Evolutionary conservation across 768 basidiomycete genomes (phyloP).

Genomic region (Boletus pseudo-olivaceus): DNA sequence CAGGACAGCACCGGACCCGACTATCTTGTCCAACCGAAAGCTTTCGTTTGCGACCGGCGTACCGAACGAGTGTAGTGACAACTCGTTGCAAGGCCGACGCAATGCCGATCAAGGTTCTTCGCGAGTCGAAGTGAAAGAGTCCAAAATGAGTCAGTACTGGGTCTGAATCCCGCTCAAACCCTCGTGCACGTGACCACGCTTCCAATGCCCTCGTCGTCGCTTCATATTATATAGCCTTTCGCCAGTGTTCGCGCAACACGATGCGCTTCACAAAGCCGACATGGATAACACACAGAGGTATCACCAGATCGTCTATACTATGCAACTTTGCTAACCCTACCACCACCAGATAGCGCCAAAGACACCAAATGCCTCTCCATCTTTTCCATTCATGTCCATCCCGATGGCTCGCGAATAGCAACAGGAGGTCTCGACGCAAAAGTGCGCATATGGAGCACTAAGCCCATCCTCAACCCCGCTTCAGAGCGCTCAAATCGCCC

Average conservation of each 20-base stretch:
- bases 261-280: slow-evolving; percentile 90
- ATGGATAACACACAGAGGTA: slow-evolving; percentile 82
- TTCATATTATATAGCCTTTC: not conserved
- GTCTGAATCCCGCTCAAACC: no score
- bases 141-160: no score
- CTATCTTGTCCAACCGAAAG: not conserved
- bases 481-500: slow-evolving; percentile 66
- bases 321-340: not conserved
- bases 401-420: slow-evolving; percentile 94
- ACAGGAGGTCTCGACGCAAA: slow-evolving; percentile 96
- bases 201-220: not conserved
- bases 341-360: slow-evolving; percentile 42
- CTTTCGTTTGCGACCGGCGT: not conserved
- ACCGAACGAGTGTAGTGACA: not conserved
- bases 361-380: slow-evolving; percentile 71
- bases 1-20: not conserved
- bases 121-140: not conserved
- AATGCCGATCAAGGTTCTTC: not conserved
- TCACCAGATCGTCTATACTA: not conserved
- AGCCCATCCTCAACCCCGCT: slow-evolving; percentile 80
- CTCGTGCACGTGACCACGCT: not conserved
- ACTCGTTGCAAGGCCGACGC: not conserved
- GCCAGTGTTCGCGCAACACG: not conserved
- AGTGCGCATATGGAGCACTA: slow-evolving; percentile 96
- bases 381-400: slow-evolving; percentile 91